Base-by-base conservation (phyloP, 2,329 filamentous ascomycete genomes). In the Neurospora sp. region DNA sequence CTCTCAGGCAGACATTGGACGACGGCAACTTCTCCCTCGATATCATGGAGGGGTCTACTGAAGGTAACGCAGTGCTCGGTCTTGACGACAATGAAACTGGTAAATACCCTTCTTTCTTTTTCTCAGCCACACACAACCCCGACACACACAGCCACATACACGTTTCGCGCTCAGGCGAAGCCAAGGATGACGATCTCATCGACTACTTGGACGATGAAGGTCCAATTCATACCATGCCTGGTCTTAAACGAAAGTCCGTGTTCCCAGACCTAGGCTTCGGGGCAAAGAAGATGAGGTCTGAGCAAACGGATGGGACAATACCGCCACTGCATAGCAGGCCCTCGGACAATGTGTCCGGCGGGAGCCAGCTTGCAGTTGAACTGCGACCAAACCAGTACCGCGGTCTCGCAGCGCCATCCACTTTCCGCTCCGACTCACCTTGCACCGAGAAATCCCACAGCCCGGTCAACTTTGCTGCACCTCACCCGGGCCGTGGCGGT, bases 141-240 rank as follows among this genome's bases (percentile, higher is more conserved):
- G 33, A 66, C 28, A 62, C n/a, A 66, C 46, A 43, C 28, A 43
- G 68, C 8, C 28, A n/a, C 1, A 12, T 57, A 23, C 33, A 39
- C 65, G 19, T 28, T 37, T 65, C 66, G 23, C 17, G 11, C 46
- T n/a, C 65, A 28, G 65, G 12, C 17, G 67, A 68, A 65, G 69
- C 67, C 28, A 70, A 70, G 3, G 40, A 38, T 36, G 73, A 74
- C 17, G 72, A 74, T 43, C 57, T 73, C 69, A 80, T 80, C 66
- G 77, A 80, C 70, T 79, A 81, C 68, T 77, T 77, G 2, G 78
- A 79, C 57, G 76, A 79, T 68, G 72, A 73, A 12, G 69, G 69
- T 17, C 41, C 66, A 38, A 8, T 36, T 4, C 11, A 41, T 17
- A n/a, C 36, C n/a, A 28, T 46, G 23, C 28, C 15, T 46, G 17